A percentile compares a stretch with the other conserved stretches of the same genome.
phyloP scores from a whole-genome alignment of 495 filamentous ascomycete genomes.

The Hypoxylon fuscum region DNA sequence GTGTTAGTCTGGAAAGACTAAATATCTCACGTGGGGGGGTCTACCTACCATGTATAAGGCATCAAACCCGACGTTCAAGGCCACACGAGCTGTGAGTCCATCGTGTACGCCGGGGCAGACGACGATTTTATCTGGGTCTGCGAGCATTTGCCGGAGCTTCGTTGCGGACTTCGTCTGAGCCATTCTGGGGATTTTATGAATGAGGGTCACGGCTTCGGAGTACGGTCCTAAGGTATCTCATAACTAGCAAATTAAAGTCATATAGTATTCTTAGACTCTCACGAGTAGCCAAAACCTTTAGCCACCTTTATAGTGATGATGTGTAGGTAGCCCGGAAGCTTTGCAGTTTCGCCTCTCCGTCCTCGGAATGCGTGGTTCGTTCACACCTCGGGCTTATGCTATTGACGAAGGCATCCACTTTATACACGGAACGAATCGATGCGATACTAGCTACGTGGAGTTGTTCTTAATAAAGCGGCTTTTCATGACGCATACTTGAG shows the following conservation, averaged over 20 bases:
- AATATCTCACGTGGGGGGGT: not conserved
- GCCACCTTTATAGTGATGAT: not conserved
- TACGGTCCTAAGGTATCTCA: not conserved
- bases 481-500: not conserved
- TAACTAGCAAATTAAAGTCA: not conserved
- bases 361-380: conserved; percentile 10
- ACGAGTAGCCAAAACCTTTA: not conserved
- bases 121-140: conserved; percentile 50
- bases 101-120: conserved; percentile 78
- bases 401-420: not conserved
- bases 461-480: not conserved
- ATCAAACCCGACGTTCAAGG: conserved; percentile 68
- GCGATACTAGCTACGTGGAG: not conserved
- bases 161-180: conserved; percentile 44
- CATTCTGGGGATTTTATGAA: conserved; percentile 8
- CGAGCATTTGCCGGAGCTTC: conserved; percentile 51
- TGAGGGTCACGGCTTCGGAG: not conserved
- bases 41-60: conserved; percentile 74
- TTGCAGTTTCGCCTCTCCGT: conserved; percentile 14
- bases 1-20: conserved; percentile 29
- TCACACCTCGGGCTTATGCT: not conserved
- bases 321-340: not conserved
- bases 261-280: not conserved
- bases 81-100: conserved; percentile 72
- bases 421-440: not conserved